These are phyloP conservation scores for Panicum miliaceum DNA, from an alignment of 176 grass and related monocot species.

Conservation along the genomic window DNA sequence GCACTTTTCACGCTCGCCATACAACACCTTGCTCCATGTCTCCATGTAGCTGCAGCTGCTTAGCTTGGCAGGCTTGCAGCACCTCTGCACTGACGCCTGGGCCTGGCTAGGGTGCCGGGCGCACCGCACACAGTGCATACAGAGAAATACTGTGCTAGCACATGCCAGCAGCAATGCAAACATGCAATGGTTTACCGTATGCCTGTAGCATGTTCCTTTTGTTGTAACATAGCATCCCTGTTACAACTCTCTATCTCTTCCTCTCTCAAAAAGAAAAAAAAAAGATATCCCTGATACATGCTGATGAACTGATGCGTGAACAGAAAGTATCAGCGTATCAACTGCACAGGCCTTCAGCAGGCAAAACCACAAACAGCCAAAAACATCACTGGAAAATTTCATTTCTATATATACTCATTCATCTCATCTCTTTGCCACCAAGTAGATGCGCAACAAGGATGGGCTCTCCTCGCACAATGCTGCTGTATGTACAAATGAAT, in stretches of 20 bases:
- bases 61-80: neutral
- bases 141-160: neutral
- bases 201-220: no score
- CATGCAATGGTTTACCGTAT: no score
- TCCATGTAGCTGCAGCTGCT: neutral
- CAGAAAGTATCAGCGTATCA: neutral
- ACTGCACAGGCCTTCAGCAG: neutral
- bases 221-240: no score
- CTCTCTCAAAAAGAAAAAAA: neutral
- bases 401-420: conserved; percentile 54
- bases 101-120: no score
- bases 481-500: conserved; percentile 65
- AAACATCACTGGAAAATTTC: neutral
- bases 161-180: neutral
- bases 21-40: no score
- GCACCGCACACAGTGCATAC: neutral
- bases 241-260: no score
- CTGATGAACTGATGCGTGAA: neutral
- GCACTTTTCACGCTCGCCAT: neutral
- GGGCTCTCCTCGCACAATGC: conserved; percentile 29
- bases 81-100: neutral
- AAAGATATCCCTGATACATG: neutral
- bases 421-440: conserved; percentile 56
- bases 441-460: conserved; percentile 53
- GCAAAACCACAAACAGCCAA: neutral